Evolutionary conservation across 2,329 filamentous ascomycete genomes (phyloP).

Genomic region (Clathrospora elynae): DNA sequence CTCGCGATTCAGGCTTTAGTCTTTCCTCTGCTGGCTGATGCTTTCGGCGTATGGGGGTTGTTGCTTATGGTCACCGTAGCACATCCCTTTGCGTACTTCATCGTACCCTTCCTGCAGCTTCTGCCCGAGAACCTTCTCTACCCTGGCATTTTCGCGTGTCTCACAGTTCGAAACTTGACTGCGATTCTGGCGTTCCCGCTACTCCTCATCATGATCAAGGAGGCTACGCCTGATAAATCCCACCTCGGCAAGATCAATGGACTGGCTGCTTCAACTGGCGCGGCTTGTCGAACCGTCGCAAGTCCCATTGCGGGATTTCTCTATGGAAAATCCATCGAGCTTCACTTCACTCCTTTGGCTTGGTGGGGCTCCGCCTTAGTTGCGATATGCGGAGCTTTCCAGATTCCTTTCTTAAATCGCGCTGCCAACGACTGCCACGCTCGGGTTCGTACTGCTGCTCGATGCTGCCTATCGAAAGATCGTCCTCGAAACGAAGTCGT

Average conservation of each 20-base stretch:
- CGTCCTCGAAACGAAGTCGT: slow-evolving; percentile 27
- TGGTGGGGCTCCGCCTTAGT: slow-evolving; percentile 66
- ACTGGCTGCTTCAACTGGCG: slow-evolving; percentile 72
- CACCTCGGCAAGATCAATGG: slow-evolving; percentile 74
- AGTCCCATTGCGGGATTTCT: slow-evolving; percentile 71
- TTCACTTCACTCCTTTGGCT: slow-evolving; percentile 64
- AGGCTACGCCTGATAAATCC: slow-evolving; percentile 66
- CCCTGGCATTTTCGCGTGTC: slow-evolving; percentile 67
- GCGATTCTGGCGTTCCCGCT: slow-evolving; percentile 72
- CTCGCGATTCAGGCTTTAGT: slow-evolving; percentile 74
- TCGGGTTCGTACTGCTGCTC: slow-evolving; percentile 31
- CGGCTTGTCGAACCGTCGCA: slow-evolving; percentile 70
- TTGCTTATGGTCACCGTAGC: slow-evolving; percentile 68
- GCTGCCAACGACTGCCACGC: slow-evolving; percentile 49
- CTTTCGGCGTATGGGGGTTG: slow-evolving; percentile 69
- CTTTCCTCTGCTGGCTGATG: slow-evolving; percentile 68
- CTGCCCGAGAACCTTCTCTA: slow-evolving; percentile 61
- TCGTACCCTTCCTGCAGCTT: slow-evolving; percentile 70
- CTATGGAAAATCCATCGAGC: slow-evolving; percentile 64
- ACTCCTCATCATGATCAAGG: slow-evolving; percentile 73
- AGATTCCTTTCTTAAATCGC: slow-evolving; percentile 61
- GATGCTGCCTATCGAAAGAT: slow-evolving; percentile 28
- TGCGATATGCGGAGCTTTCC: slow-evolving; percentile 60
- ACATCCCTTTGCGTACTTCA: slow-evolving; percentile 70
- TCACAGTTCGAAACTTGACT: slow-evolving; percentile 68